Evolutionary conservation across 2,329 filamentous ascomycete genomes (phyloP), one percentile per base, ranked within the genome.

Genomic region (Aspergillus fischeri): DNA sequence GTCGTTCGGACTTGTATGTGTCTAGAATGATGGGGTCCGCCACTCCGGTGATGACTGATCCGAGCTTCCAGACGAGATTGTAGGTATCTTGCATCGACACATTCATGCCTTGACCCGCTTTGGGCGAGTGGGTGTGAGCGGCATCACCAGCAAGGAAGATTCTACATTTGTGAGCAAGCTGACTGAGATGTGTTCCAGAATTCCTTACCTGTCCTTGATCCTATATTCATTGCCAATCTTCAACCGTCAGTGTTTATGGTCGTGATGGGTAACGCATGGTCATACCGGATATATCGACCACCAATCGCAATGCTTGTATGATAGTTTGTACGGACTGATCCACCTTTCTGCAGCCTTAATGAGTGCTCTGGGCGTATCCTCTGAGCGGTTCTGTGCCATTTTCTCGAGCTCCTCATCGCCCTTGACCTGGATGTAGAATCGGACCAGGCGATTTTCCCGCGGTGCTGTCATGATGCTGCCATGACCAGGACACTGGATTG

Each of bases 81-180:
- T 82, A 81, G 20, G 75, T 56, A 59, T 87, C 84, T 62, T 86
- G 83, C 52, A 86, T 70, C 9, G 64, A 67, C 10, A 70, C 67
- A 52, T 74, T 74, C 71, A 74, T 73, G 8, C 77, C 86, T 72
- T 87, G 86, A 0, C 86, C 86, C 0, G 84, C 84, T 70, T 87
- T 88, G 10, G 86, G 86, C 5, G 83, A 86, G 67, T 89, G 86
- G 0, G 86, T 88, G 24, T 57, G 55, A 5, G 44, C 32, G 17
- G 54, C 49, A 24, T 56, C 54, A 25, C 54, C 54, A 3, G 45
- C 52, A 2, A 54, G 44, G 44, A 54, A 52, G 24, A 52, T 14
- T 14, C 50, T 52, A 17, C 20, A 27, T 10, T 11, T 32, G 11
- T 32, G 10, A 32, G 29, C 29, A 4, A 3, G 29, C 10, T 32